These are phyloP conservation scores for Cryptococcus floricola DNA, from an alignment of 1,284 basidiomycete genomes.

Conservation along the genomic window DNA sequence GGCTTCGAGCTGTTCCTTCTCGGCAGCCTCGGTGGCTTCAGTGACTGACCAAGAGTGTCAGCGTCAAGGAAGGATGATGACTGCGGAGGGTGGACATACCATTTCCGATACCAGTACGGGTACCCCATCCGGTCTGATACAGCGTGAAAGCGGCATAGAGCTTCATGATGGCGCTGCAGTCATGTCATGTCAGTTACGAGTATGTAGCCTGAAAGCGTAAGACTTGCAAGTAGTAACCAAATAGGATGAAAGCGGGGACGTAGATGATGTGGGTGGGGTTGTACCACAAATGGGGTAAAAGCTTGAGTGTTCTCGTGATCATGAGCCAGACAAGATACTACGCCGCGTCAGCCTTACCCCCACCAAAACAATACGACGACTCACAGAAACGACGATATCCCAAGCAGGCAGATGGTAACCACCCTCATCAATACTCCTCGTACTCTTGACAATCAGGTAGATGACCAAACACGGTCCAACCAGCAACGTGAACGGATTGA, in stretches of 20 bases:
- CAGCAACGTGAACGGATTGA: constrained; percentile 83
- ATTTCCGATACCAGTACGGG: constrained; percentile 82
- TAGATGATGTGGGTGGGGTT: constrained; percentile 79
- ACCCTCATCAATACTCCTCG: constrained; percentile 62
- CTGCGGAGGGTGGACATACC: constrained; percentile 34
- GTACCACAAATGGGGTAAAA: constrained; percentile 81
- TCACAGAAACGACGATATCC: constrained; percentile 62
- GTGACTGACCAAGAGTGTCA: neutral
- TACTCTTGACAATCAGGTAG: constrained; percentile 72
- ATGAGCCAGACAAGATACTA: constrained; percentile 76
- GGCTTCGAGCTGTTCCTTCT: neutral
- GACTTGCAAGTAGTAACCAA: constrained; percentile 64
- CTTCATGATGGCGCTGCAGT: constrained; percentile 79
- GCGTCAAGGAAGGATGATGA: no score
- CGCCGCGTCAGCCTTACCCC: neutral
- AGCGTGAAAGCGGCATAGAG: constrained; percentile 75
- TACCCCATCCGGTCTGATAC: constrained; percentile 89
- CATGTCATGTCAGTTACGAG: constrained; percentile 9
- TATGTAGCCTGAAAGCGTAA: neutral
- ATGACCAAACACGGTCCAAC: constrained; percentile 74
- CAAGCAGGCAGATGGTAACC: constrained; percentile 88
- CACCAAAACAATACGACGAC: constrained; percentile 4
- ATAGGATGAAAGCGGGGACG: constrained; percentile 84
- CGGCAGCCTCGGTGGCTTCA: neutral
- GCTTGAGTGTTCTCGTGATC: constrained; percentile 77